phyloP scores from a whole-genome alignment of 495 filamentous ascomycete genomes.

The Hyaloscypha variabilis region DNA sequence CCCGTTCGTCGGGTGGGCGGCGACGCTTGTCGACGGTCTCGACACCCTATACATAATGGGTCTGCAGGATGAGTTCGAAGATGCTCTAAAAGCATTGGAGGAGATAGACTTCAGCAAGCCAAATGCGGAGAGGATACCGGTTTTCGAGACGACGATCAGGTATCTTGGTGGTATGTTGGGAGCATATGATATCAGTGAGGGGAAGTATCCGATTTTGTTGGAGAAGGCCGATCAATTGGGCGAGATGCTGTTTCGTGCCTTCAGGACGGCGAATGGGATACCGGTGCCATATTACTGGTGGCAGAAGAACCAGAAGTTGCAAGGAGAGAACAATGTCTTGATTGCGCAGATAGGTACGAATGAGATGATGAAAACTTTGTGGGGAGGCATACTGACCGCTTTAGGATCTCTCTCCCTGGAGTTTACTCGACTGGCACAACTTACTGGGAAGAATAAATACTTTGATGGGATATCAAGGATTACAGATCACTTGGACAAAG shows the following conservation, averaged over 20 bases:
- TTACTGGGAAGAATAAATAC: constrained; percentile 84
- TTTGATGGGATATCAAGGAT: constrained; percentile 92
- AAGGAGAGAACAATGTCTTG: background rate
- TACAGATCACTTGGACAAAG: constrained; percentile 79
- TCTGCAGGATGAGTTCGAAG: constrained; percentile 81
- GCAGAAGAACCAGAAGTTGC: constrained; percentile 46
- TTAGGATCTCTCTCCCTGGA: constrained; percentile 80
- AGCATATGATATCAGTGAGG: constrained; percentile 77
- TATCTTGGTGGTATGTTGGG: constrained; percentile 82
- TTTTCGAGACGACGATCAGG: constrained; percentile 86
- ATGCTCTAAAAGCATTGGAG: constrained; percentile 72
- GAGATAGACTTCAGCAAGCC: constrained; percentile 87
- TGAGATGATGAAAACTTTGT: background rate
- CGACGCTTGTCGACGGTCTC: constrained; percentile 84
- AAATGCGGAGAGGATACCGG: constrained; percentile 59
- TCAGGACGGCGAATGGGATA: constrained; percentile 96
- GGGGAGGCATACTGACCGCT: constrained; percentile 31
- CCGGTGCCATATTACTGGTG: constrained; percentile 58
- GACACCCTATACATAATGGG: constrained; percentile 97
- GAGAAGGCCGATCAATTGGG: constrained; percentile 86
- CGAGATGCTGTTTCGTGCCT: constrained; percentile 84
- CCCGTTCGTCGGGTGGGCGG: constrained; percentile 91
- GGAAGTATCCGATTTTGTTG: constrained; percentile 69
- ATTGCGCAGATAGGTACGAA: background rate
- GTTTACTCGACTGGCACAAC: constrained; percentile 88